Conservation (phyloP, 495 filamentous ascomycete genomes). For the Xylaria telfairii region DNA sequence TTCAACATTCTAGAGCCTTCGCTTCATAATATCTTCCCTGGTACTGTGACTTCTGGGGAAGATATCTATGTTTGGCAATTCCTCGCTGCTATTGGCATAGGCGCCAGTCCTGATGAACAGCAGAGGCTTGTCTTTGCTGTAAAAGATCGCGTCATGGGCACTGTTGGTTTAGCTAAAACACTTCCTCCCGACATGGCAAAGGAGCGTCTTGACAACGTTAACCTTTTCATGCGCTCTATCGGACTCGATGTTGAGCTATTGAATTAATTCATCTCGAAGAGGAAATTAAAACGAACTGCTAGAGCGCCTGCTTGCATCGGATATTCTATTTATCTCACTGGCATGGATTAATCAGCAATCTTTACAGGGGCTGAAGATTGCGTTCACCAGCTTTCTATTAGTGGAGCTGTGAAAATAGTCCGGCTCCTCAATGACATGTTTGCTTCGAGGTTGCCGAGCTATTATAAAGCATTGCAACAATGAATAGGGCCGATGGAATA, state of each 20-base stretch:
- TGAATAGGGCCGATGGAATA: slow-evolving; percentile 17
- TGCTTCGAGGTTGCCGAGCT: background rate
- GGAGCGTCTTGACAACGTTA: slow-evolving; percentile 86
- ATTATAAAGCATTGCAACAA: slow-evolving; percentile 11
- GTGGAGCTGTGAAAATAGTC: background rate
- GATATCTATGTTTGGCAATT: slow-evolving; percentile 99
- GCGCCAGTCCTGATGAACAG: slow-evolving; percentile 90
- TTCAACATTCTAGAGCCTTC: slow-evolving; percentile 87
- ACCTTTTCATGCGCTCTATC: slow-evolving; percentile 97
- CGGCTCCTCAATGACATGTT: background rate
- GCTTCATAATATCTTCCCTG: slow-evolving; percentile 84
- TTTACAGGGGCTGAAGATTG: background rate
- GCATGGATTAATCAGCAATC: background rate
- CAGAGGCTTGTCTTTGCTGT: slow-evolving; percentile 92
- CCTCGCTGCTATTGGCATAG: slow-evolving; percentile 89
- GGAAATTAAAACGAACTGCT: background rate
- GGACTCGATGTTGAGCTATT: slow-evolving; percentile 95
- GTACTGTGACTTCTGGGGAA: slow-evolving; percentile 77
- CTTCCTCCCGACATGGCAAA: slow-evolving; percentile 83
- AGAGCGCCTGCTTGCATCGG: background rate
- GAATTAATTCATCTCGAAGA: slow-evolving; percentile 55
- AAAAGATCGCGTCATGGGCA: slow-evolving; percentile 98
- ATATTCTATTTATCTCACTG: background rate
- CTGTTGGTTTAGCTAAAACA: slow-evolving; percentile 82
- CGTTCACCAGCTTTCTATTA: background rate